Percentiles rank a stretch among this genome's conserved stretches.
Conservation (phyloP, 306 rosid genomes). For the Inga leiocalycina region DNA sequence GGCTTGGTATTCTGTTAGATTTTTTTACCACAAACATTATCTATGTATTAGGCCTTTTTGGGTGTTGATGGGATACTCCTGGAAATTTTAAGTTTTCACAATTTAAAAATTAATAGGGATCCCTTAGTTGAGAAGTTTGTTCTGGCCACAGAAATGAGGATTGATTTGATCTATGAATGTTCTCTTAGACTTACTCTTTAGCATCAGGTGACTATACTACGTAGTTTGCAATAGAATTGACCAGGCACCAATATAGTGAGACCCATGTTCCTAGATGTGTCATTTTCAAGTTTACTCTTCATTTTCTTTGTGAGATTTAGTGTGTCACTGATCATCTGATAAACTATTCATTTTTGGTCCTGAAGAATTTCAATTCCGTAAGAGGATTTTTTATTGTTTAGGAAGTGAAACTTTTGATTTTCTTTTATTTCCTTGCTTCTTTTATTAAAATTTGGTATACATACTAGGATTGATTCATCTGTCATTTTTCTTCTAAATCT, state of each 20-base stretch:
- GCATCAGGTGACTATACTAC: background rate
- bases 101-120: conserved; percentile 8
- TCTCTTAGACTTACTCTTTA: conserved; percentile 10
- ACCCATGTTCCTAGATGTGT: background rate
- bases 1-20: background rate
- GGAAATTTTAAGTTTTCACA: background rate
- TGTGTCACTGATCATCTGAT: conserved; percentile 2
- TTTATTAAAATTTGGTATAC: background rate
- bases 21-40: background rate
- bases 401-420: conserved; percentile 28
- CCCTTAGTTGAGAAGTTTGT: conserved; percentile 27
- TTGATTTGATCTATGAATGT: conserved; percentile 10
- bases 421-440: conserved; percentile 17
- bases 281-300: background rate
- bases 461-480: background rate
- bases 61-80: background rate
- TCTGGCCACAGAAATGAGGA: background rate
- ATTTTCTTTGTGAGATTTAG: conserved; percentile 26
- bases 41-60: background rate
- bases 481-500: background rate
- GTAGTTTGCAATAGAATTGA: conserved; percentile 18
- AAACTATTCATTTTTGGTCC: conserved; percentile 1
- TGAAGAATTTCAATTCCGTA: background rate
- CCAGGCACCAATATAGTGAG: background rate
- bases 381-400: background rate